These are phyloP conservation scores for Diaporthe nobilis DNA, from an alignment of 2,329 filamentous ascomycete genomes.

Conservation along the genomic window DNA sequence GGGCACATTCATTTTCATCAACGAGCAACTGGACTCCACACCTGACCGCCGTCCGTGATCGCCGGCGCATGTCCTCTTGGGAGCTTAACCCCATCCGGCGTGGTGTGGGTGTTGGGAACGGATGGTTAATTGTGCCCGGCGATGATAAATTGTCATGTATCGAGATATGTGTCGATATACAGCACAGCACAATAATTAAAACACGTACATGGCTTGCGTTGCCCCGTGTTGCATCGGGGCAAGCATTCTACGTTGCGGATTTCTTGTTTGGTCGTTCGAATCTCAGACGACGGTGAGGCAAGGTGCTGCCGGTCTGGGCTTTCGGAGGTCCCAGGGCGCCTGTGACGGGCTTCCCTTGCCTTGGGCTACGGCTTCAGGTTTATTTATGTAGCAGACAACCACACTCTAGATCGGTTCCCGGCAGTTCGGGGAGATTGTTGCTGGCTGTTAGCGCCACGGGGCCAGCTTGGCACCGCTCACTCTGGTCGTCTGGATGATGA, in stretches of 20 bases:
- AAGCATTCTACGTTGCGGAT: background rate
- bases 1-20: background rate
- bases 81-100: conserved; percentile 11
- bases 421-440: conserved; percentile 31
- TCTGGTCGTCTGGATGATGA: background rate
- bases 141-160: background rate
- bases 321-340: background rate
- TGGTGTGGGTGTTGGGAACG: conserved; percentile 20
- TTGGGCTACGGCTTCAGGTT: conserved; percentile 1
- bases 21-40: conserved; percentile 16
- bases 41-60: conserved; percentile 33
- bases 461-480: background rate
- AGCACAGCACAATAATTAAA: background rate
- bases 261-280: conserved; percentile 12
- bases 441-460: conserved; percentile 7
- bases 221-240: background rate
- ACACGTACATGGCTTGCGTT: conserved; percentile 9
- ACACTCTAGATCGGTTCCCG: conserved; percentile 35
- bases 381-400: conserved; percentile 2
- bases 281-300: conserved; percentile 5
- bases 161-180: background rate
- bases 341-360: conserved; percentile 24
- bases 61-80: background rate
- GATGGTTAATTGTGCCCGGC: background rate
- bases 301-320: conserved; percentile 1